Base-by-base conservation (phyloP, 108 stramenopile species). In the Hondaea fermentalgiana region DNA sequence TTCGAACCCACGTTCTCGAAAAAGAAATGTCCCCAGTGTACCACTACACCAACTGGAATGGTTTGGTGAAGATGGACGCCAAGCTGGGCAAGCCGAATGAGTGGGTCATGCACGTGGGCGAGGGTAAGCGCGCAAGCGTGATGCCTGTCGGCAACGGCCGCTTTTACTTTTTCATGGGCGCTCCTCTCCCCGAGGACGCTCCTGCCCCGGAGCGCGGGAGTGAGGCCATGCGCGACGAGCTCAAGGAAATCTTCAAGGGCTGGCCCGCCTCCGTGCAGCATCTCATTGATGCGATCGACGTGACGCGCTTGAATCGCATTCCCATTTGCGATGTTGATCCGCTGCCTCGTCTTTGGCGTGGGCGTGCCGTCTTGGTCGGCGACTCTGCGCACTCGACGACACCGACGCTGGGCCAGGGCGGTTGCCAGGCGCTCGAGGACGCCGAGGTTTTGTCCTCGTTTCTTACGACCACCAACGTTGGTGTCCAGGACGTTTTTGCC, bases 371-470 rank as follows among this genome's bases (percentile, higher is more conserved):
- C n/a, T 4, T 83, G 51, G 28, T 83, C 4, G 76, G 76, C 45
- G 76, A 83, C 51, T 21, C 76, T 6, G 76, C 76, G 45, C 76
- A 83, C 51, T 47, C 76, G 49, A 83, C 76, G 25, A 83, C 76
- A 12, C 76, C 76, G 6, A 83, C 76, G 45, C 76, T 83, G 23
- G 76, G 76, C 76, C 76, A 83, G 28, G 76, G 76, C 4, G 76
- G 76, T 45, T 83, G 76, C 76, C 76, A 83, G 76, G 76, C 76
- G 10, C 76, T 83, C 51, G 76, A 83, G 76, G 76, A 83, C 76
- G n/a, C 49, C 25, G 76, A 83, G 51, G 76, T 83, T 17, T 45
- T 83, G 6, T 47, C 76, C 45, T 83, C 76, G 14, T 83, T 83
- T 45, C 76, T 83, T 45, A 83, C 76, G 12, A 83, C 76, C 76